Evolutionary conservation across 441 rosid species (phyloP).

Genomic region (Pelargonium australe): DNA sequence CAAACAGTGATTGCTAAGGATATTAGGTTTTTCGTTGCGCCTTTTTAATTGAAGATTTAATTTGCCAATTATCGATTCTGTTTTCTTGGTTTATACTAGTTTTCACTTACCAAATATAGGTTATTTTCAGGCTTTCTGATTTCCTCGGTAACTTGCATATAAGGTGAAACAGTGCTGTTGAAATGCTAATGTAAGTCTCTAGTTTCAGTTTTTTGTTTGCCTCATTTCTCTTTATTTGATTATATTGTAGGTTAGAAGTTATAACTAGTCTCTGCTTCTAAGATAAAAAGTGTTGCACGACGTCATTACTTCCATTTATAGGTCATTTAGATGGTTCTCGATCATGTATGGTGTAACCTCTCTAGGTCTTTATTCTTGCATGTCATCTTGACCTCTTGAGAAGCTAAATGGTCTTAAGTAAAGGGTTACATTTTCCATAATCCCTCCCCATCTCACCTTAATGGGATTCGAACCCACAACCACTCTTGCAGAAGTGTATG

Average conservation of each 20-base stretch:
- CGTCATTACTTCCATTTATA: not conserved
- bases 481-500: too few species aligned
- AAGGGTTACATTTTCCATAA: too few species aligned
- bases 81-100: not conserved
- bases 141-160: constrained; percentile 54
- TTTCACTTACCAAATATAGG: constrained; percentile 5
- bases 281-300: not conserved
- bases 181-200: constrained; percentile 32
- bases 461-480: too few species aligned
- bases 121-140: constrained; percentile 58
- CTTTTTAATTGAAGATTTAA: not conserved
- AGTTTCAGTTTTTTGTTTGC: not conserved
- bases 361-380: too few species aligned
- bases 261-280: not conserved
- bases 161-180: constrained; percentile 26
- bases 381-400: too few species aligned
- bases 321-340: not conserved
- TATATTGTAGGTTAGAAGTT: not conserved
- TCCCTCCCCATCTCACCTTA: too few species aligned
- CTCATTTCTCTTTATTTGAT: not conserved
- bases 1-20: constrained; percentile 9
- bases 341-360: too few species aligned
- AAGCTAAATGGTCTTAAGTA: too few species aligned
- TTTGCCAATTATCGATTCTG: not conserved
- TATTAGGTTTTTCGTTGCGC: not conserved